Evolutionary conservation across 257 asterid genomes (phyloP).

Genomic region (Buddleja alternifolia): DNA sequence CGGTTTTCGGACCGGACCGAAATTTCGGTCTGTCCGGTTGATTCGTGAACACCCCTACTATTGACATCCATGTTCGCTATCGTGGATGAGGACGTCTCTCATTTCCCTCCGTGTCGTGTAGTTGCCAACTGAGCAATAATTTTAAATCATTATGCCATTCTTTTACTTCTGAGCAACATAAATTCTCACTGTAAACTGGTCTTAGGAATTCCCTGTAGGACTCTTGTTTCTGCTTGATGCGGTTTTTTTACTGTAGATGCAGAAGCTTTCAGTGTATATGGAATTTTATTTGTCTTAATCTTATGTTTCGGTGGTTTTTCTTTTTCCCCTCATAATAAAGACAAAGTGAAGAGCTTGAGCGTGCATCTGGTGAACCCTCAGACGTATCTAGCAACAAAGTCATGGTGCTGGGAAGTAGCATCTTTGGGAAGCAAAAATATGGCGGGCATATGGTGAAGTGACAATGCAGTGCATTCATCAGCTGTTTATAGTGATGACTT

Average conservation of each 20-base stretch:
- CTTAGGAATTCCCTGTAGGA: background rate
- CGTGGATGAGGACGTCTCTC: conserved; percentile 11
- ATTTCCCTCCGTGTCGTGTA: background rate
- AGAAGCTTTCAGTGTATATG: conserved; percentile 16
- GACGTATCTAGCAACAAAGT: conserved; percentile 48
- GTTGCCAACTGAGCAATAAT: conserved; percentile 11
- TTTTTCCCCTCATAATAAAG: conserved; percentile 45
- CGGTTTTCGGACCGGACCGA: too few relatives aligned
- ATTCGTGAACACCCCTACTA: too few relatives aligned
- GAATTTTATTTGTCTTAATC: background rate
- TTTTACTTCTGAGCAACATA: conserved; percentile 14
- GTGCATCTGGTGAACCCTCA: conserved; percentile 51
- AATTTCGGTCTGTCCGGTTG: too few relatives aligned
- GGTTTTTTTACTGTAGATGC: conserved; percentile 17
- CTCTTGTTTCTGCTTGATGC: conserved; percentile 21
- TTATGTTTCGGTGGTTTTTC: background rate
- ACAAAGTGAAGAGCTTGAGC: conserved; percentile 63
- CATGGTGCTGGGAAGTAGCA: too few relatives aligned
- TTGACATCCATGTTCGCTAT: background rate
- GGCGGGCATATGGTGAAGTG: conserved; percentile 47
- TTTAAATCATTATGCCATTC: background rate
- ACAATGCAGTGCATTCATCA: conserved; percentile 42
- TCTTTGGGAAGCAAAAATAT: conserved; percentile 53
- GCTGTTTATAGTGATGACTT: conserved; percentile 49
- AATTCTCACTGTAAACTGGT: conserved; percentile 7